Evolutionary conservation across 495 filamentous ascomycete genomes (phyloP).

Genomic region (Penicillium antarcticum): DNA sequence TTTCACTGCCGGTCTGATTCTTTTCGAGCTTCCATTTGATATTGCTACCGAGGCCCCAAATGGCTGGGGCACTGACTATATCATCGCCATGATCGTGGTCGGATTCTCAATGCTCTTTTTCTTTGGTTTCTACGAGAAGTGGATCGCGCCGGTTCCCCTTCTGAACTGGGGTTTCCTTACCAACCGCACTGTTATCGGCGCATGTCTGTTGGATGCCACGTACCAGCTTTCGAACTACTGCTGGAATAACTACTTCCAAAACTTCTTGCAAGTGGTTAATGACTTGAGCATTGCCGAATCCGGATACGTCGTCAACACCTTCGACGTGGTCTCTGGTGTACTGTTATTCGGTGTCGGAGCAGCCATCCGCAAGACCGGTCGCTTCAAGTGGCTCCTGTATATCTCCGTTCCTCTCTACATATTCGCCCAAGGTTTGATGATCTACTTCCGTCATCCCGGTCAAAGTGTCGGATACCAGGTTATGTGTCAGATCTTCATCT

Average conservation of each 20-base stretch:
- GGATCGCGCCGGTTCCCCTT: slow-evolving; percentile 47
- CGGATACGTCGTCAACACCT: slow-evolving; percentile 47
- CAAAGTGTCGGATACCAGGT: slow-evolving; percentile 59
- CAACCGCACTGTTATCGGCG: slow-evolving; percentile 52
- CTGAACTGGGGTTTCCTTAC: slow-evolving; percentile 47
- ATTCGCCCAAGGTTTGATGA: slow-evolving; percentile 55
- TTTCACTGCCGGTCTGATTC: slow-evolving; percentile 49
- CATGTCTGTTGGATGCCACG: slow-evolving; percentile 50
- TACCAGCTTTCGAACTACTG: slow-evolving; percentile 48
- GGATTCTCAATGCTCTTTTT: slow-evolving; percentile 49
- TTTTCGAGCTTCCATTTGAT: slow-evolving; percentile 57
- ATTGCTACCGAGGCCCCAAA: slow-evolving; percentile 38
- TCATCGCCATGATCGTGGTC: slow-evolving; percentile 53
- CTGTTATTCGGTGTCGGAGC: slow-evolving; percentile 41
- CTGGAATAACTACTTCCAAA: slow-evolving; percentile 50
- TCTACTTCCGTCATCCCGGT: slow-evolving; percentile 57
- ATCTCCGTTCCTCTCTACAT: slow-evolving; percentile 57
- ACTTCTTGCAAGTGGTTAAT: slow-evolving; percentile 66
- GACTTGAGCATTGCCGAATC: slow-evolving; percentile 49
- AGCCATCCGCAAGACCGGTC: slow-evolving; percentile 49
- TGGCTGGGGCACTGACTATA: slow-evolving; percentile 41
- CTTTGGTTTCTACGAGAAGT: slow-evolving; percentile 55
- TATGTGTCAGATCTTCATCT: slow-evolving; percentile 70
- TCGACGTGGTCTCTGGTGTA: slow-evolving; percentile 45
- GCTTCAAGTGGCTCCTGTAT: slow-evolving; percentile 49